A percentile compares a stretch with the other conserved stretches of the same genome.
Evolutionary conservation across 2,329 filamentous ascomycete species (phyloP).

Genomic region (Pseudonectria foliicola): DNA sequence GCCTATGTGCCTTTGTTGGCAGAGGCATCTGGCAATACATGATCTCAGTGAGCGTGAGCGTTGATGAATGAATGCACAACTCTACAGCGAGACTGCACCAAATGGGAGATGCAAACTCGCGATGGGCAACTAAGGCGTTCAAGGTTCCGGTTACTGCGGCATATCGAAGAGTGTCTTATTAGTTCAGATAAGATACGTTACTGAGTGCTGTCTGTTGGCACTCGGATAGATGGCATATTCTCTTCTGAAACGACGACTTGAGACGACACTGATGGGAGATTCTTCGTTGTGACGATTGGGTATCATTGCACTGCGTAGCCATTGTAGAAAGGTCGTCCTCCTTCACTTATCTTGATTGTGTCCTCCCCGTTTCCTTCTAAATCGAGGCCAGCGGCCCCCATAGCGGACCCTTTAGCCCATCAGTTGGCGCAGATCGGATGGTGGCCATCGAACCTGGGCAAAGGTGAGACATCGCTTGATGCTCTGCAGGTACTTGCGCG

Average conservation of each 20-base stretch:
- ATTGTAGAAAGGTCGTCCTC: too few species aligned
- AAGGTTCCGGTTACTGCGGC: slow-evolving; percentile 17
- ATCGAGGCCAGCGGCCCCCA: neutral
- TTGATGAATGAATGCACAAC: neutral
- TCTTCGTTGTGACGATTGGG: too few species aligned
- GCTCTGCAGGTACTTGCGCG: slow-evolving; percentile 91
- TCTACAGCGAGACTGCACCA: neutral
- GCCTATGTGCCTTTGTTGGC: too few species aligned
- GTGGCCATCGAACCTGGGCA: slow-evolving; percentile 93
- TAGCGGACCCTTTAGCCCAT: slow-evolving; percentile 57
- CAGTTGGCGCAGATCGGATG: slow-evolving; percentile 82
- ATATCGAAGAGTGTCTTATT: slow-evolving; percentile 9
- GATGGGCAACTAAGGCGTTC: slow-evolving; percentile 16
- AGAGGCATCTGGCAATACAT: neutral
- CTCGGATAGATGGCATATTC: too few species aligned
- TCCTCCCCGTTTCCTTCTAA: too few species aligned
- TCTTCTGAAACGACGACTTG: too few species aligned
- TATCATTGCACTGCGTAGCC: too few species aligned
- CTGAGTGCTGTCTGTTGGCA: slow-evolving; percentile 8
- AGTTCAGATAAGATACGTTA: slow-evolving; percentile 14
- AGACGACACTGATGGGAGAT: too few species aligned
- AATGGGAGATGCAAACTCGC: slow-evolving; percentile 10
- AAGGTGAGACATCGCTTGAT: slow-evolving; percentile 97
- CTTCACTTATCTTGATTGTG: neutral
- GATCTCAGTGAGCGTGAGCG: neutral